Conservation (phyloP, 139 green algal genomes). For the Microglena sp. region DNA sequence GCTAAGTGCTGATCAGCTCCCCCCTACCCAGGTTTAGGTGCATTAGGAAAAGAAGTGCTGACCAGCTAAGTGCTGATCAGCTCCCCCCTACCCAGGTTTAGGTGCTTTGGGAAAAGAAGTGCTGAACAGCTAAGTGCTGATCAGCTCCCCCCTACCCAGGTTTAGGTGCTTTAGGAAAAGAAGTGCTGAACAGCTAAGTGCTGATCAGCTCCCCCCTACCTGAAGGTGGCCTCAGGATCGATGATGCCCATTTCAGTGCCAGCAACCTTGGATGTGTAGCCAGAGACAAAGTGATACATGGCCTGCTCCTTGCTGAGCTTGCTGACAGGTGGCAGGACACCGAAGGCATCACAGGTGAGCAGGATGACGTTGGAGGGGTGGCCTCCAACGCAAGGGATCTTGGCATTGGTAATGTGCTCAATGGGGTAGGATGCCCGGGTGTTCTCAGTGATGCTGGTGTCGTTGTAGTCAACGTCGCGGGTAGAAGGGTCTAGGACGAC, state of each 20-base stretch:
- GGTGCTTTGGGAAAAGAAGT: too few species aligned
- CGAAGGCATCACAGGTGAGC: slow-evolving; percentile 71
- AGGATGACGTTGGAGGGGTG: slow-evolving; percentile 61
- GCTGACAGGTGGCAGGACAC: slow-evolving; percentile 78
- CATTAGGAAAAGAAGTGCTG: too few species aligned
- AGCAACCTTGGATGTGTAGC: slow-evolving; percentile 94
- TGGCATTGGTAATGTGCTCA: slow-evolving; percentile 84
- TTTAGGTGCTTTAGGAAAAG: too few species aligned
- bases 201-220: too few species aligned
- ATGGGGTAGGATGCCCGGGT: slow-evolving; percentile 81
- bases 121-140: too few species aligned
- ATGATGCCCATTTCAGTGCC: slow-evolving; percentile 88
- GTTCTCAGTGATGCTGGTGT: slow-evolving; percentile 19
- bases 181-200: too few species aligned
- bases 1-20: too few species aligned
- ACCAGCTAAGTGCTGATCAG: too few species aligned
- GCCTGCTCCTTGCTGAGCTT: slow-evolving; percentile 77
- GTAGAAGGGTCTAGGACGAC: slow-evolving; percentile 66
- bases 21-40: too few species aligned
- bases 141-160: too few species aligned
- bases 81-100: too few species aligned
- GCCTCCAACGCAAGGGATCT: slow-evolving; percentile 74
- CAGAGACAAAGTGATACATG: slow-evolving; percentile 96
- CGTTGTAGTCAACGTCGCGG: slow-evolving; percentile 54
- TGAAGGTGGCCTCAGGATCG: slow-evolving; percentile 89